Evolutionary conservation across 1,284 basidiomycete genomes (phyloP), one percentile per base, ranked within the genome.

Genomic region (Vanrija sp.): DNA sequence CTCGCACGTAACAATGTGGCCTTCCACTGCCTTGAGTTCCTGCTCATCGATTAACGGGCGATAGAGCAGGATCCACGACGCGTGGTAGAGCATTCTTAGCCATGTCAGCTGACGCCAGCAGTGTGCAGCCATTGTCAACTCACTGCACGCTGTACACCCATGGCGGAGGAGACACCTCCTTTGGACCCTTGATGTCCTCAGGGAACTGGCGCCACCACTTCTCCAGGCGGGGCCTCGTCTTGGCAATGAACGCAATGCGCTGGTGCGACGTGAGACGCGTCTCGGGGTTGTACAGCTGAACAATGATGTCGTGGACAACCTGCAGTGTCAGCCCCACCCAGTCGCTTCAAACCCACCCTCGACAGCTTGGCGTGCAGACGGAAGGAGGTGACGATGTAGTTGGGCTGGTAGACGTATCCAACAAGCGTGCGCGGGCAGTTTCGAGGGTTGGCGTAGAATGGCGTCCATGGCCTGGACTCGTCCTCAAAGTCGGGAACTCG

Each of bases 271-370:
- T n/a, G 7, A 47, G 24, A 41, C 48, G 50, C 15, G n/a, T n/a
- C 39, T 53, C 48, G 20, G 45, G 18, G 43, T 52, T 45, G 45
- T 58, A 58, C 6, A 58, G 35, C 16, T 49, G 39, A 19, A 58
- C 36, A 14, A 58, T 53, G 52, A 58, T 53, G n/a, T 58, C 51
- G 41, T 58, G 56, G 25, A 54, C 45, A 14, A 58, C 53, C 56
- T 58, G 27, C 0, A 15, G 42, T n/a, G 31, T 31, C 31, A 31
- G 31, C 10, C 22, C 14, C 9, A 4, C n/a, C 16, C 14, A 6
- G 2, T 45, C 6, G 3, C 7, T 15, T 25, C 15, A 15, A 19
- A 41, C 51, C 15, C 43, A 54, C 56, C 7, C 49, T 22, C 15
- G 22, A 46, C 12, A 58, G 24, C 12, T 47, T 25, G 3, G 52